Percentiles rank a stretch among this genome's conserved stretches.
Conservation (phyloP, 179 eudicot species). For the Actinidia polygama region DNA sequence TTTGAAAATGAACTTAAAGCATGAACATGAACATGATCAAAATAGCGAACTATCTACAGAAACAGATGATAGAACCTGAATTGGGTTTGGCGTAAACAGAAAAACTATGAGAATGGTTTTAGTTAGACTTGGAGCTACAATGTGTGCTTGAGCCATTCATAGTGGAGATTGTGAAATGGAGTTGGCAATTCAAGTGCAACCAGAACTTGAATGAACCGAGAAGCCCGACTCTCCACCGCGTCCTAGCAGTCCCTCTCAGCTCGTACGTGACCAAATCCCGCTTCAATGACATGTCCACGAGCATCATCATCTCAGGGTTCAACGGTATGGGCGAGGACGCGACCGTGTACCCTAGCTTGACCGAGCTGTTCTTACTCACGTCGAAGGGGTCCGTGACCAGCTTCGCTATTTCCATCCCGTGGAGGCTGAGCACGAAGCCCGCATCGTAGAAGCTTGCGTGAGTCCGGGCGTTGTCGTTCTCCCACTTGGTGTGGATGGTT, state of each 20-base stretch:
- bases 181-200: constrained; percentile 53
- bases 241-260: constrained; percentile 54
- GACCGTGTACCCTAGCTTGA: constrained; percentile 35
- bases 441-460: constrained; percentile 58
- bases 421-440: constrained; percentile 37
- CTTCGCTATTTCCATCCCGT: constrained; percentile 45
- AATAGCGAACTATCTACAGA: not conserved
- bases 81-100: not conserved
- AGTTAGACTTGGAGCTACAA: constrained; percentile 59
- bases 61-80: not conserved
- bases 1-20: too few species aligned
- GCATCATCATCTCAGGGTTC: constrained; percentile 27
- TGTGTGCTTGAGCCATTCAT: constrained; percentile 31
- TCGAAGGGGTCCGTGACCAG: constrained; percentile 48
- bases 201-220: constrained; percentile 61
- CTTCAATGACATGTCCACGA: constrained; percentile 39
- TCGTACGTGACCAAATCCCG: constrained; percentile 37
- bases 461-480: constrained; percentile 61
- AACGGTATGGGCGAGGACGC: constrained; percentile 55
- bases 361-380: constrained; percentile 44
- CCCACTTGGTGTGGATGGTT: constrained; percentile 49
- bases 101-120: not conserved
- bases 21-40: too few species aligned
- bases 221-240: constrained; percentile 68
- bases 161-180: constrained; percentile 41